Conservation (phyloP, 148 eudicot genomes). For the Diospyros lotus region DNA sequence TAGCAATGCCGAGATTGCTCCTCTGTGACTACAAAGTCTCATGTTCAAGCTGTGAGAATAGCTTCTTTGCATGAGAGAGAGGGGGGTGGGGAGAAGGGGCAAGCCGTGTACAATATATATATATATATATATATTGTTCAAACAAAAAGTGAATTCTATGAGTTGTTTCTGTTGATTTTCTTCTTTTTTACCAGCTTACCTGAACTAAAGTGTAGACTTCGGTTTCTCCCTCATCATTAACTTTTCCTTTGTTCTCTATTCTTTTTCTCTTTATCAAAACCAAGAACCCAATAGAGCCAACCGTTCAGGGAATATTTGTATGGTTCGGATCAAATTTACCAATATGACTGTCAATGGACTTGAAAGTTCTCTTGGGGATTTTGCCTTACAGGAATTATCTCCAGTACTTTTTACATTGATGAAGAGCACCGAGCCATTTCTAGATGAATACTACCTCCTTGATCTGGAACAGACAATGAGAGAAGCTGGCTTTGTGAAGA, state of each 20-base stretch:
- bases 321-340: background rate
- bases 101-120: background rate
- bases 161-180: background rate
- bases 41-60: background rate
- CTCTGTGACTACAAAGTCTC: too few species aligned
- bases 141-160: background rate
- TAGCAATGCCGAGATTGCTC: too few species aligned
- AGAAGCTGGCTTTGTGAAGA: conserved; percentile 68
- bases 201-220: background rate
- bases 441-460: conserved; percentile 86
- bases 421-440: conserved; percentile 98
- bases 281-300: background rate
- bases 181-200: background rate
- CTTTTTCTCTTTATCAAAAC: background rate
- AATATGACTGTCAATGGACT: background rate
- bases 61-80: background rate
- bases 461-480: conserved; percentile 65
- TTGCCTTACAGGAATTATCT: conserved; percentile 60
- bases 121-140: too few species aligned
- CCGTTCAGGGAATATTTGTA: too few species aligned
- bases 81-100: too few species aligned
- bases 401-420: conserved; percentile 89
- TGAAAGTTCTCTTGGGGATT: background rate
- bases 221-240: background rate
- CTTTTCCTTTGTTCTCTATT: background rate